Base-by-base conservation (phyloP, 106 monocot genomes). In the Chionographis japonica region DNA sequence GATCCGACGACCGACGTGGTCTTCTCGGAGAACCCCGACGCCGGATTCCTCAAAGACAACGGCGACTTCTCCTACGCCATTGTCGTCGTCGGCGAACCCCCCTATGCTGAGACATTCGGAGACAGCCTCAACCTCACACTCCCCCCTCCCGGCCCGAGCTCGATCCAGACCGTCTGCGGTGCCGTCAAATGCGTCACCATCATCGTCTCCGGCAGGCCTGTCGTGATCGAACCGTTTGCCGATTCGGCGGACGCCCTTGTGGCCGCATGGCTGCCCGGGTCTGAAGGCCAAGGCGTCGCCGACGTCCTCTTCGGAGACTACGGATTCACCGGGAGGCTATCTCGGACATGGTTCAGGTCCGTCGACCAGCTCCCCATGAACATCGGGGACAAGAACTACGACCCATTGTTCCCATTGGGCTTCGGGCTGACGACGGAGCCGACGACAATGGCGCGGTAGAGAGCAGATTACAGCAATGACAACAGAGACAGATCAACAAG, bases 321-420 rank as follows among this genome's bases (percentile, higher is more conserved):
- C 36, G 72, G 77, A 7, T 82, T 82, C 67, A 63, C 66, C 14
- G 81, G 81, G 17, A 82, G 73, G 58, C 76, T 77, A 6, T 38
- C 81, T 7, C 39, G 76, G 9, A 77, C 81, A 2, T 82, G 81
- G 77, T 77, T 77, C 40, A 77, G 58, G 52, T 72, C 77, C 3
- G 81, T 82, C 15, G 76, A 82, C 54, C 81, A 77, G 72, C 68
- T 82, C 2, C 81, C 73, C 9, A 82, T 82, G 82, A 82, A 82
- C 36, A 59, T 77, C n/a, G 77, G 82, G 17, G 73, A 82, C 20
- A 4, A 43, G 12, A 68, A 68, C 36, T 77, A 82, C 20, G 82
- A 82, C 58, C 77, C 82, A 0, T 61, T 82, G 49, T 82, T 73
- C 58, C 76, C 77, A 2, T 77, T 82, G 15, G 77, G 82, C 4